Base-by-base conservation (phyloP, 345 rosid genomes). In the Citrus cavaleriei region DNA sequence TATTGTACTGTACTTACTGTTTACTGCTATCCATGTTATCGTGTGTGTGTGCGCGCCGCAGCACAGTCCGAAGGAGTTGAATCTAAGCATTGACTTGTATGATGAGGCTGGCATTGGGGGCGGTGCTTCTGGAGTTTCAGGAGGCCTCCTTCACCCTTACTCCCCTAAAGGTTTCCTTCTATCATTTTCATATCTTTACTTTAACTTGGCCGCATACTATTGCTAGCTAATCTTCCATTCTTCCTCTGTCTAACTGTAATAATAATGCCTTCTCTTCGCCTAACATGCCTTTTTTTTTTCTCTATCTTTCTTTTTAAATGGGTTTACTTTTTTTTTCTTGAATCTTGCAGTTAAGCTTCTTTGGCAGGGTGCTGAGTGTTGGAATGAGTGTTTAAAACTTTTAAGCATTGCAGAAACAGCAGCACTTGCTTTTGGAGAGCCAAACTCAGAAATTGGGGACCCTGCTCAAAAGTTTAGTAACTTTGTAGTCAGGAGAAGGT, bases 121-220 rank as follows among this genome's bases (percentile, higher is more conserved):
- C 58, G 98, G 98, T 32, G 98, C 98, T 34, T 95, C 99, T 42
- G 99, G 98, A 60, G 91, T 92, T 60, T 91, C 99, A 10, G 99
- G 99, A 58, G 99, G 99, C 16, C 95, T 93, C 3, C 93, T 95
- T 68, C 98, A 95, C 71, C 99, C 98, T 59, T 93, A 95, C 84
- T 93, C 96, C 60, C 98, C 96, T 59, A 92, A 93, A 91, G 98
- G 98, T 95, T 78, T 27, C 58, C 51, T 12, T 46, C 12, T 51
- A 21, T 73, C 66, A 63, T 46, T 46, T 46, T 46, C 18, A 13
- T 46, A 12, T 12, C 18, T 46, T 46, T 42, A 42, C 51, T 12
- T 42, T 7, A 42, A 42, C 51, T 46, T 46, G 51, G 51, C 14
- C 14, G 16, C 51, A 46, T 13, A 18, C 51, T 13, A 4, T 46